phyloP scores from a whole-genome alignment of 129 eudicot genomes.

The Scalesia atractyloides region DNA sequence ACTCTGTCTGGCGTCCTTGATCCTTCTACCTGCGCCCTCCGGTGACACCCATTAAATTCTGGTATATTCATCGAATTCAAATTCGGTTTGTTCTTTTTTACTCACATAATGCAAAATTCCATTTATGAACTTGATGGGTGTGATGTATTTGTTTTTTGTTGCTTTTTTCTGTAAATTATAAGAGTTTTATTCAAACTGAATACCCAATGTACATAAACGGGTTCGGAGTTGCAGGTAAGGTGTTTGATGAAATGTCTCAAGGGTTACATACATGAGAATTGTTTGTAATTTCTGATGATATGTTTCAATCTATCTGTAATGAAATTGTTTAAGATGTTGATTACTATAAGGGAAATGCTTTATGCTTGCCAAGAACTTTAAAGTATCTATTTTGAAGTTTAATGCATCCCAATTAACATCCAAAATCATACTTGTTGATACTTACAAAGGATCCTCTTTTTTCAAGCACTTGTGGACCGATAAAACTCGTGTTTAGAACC shows the following conservation, averaged over 20 bases:
- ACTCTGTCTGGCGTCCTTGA: too few relatives aligned
- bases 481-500: too few relatives aligned
- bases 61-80: neutral
- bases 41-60: neutral
- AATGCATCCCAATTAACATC: too few relatives aligned
- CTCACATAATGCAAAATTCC: neutral
- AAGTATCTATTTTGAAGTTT: too few relatives aligned
- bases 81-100: neutral
- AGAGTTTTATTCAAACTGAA: neutral
- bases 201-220: neutral
- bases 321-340: neutral
- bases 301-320: neutral
- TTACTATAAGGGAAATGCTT: too few relatives aligned
- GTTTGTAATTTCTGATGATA: constrained; percentile 4
- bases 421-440: too few relatives aligned
- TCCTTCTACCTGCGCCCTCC: neutral
- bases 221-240: neutral
- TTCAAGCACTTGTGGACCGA: too few relatives aligned
- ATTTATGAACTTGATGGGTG: too few relatives aligned
- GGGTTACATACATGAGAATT: neutral
- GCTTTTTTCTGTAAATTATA: neutral
- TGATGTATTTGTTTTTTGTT: neutral
- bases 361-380: too few relatives aligned
- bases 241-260: constrained; percentile 22
- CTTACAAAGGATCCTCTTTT: too few relatives aligned